Conservation (phyloP, 1,284 basidiomycete genomes). For the Ustilago cynodontis region DNA sequence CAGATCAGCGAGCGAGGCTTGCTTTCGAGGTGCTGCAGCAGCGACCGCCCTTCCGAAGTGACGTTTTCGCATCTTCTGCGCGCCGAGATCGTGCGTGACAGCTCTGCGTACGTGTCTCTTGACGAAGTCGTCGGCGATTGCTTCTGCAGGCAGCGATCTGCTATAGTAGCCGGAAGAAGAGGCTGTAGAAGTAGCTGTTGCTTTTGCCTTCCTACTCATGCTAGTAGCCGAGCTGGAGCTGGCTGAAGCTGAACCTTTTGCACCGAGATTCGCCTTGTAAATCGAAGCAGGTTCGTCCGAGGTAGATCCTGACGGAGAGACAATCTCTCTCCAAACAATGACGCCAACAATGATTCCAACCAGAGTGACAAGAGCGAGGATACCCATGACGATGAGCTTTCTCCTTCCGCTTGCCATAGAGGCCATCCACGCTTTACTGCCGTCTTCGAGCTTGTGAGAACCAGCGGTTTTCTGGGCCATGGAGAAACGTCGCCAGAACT, state of each 20-base stretch:
- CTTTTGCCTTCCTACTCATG: slow-evolving; percentile 15
- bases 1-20: slow-evolving; percentile 5
- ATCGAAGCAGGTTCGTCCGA: slow-evolving; percentile 31
- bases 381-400: slow-evolving; percentile 52
- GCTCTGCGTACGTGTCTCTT: slow-evolving; percentile 24
- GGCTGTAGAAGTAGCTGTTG: slow-evolving; percentile 14
- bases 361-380: slow-evolving; percentile 34
- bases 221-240: slow-evolving; percentile 17
- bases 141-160: slow-evolving; percentile 19
- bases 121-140: slow-evolving; percentile 4
- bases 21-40: not conserved
- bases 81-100: slow-evolving; percentile 8
- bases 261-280: slow-evolving; percentile 51
- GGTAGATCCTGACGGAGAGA: slow-evolving; percentile 27
- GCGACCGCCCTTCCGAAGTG: slow-evolving; percentile 28
- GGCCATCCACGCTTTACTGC: slow-evolving; percentile 40
- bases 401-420: slow-evolving; percentile 34
- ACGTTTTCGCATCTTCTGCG: slow-evolving; percentile 23
- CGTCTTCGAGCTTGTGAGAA: slow-evolving; percentile 40
- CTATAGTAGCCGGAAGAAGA: slow-evolving; percentile 12
- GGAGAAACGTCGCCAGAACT: slow-evolving; percentile 64
- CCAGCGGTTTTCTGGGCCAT: slow-evolving; percentile 54
- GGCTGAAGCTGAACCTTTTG: not conserved
- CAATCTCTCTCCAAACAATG: slow-evolving; percentile 62
- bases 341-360: slow-evolving; percentile 59